Evolutionary conservation across 1,284 basidiomycete genomes (phyloP).

Genomic region (Pseudozyma hubeiensis): DNA sequence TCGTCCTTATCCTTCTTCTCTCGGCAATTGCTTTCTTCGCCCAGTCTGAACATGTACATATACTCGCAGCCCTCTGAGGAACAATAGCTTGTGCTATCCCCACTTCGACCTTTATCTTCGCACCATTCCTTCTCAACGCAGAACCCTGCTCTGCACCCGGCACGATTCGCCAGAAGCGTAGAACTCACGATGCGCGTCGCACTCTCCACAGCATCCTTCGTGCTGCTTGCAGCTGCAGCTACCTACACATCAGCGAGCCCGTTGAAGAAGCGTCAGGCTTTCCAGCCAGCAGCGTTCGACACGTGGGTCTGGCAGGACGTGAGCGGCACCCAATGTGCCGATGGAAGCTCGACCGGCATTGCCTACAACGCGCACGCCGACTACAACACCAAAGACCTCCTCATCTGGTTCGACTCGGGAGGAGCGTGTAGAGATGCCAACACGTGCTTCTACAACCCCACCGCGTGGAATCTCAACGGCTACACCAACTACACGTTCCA

Average conservation of each 20-base stretch:
- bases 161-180: background rate
- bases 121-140: background rate
- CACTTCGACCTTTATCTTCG: background rate
- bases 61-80: too few species aligned
- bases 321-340: constrained; percentile 25
- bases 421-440: constrained; percentile 35
- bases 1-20: too few species aligned
- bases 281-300: constrained; percentile 21
- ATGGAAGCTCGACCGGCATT: constrained; percentile 29
- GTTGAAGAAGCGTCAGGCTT: constrained; percentile 1
- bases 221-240: constrained; percentile 3
- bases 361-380: constrained; percentile 27
- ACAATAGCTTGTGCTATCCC: background rate
- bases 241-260: constrained; percentile 3
- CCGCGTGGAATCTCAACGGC: constrained; percentile 18
- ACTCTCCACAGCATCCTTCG: background rate
- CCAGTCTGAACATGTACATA: too few species aligned
- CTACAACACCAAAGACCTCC: constrained; percentile 21
- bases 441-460: constrained; percentile 21
- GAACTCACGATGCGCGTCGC: constrained; percentile 12
- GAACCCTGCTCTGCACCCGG: background rate
- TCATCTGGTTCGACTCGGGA: constrained; percentile 31
- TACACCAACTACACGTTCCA: constrained; percentile 25
- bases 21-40: too few species aligned
- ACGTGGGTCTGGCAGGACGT: constrained; percentile 28